phyloP scores from a whole-genome alignment of 106 monocot species.

The Dioscorea dumetorum region DNA sequence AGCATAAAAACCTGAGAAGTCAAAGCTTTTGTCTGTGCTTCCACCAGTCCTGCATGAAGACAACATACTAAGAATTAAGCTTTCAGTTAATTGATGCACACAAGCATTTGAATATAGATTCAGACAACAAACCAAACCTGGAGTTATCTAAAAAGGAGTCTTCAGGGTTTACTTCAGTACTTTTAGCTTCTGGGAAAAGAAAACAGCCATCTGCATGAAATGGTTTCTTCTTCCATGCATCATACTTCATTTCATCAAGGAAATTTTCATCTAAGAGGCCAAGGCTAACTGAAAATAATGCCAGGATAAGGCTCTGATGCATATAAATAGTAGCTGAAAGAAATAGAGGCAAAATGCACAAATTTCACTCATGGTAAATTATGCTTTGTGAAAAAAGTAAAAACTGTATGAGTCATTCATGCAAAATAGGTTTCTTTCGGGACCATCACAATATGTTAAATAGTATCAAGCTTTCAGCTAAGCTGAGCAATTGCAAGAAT shows the following conservation, averaged over 20 bases:
- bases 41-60: slow-evolving; percentile 26
- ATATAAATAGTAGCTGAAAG: too few relatives aligned
- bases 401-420: too few relatives aligned
- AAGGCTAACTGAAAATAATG: slow-evolving; percentile 19
- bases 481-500: too few relatives aligned
- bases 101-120: neutral
- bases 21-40: slow-evolving; percentile 10
- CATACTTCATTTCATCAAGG: slow-evolving; percentile 11
- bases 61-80: neutral
- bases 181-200: slow-evolving; percentile 6
- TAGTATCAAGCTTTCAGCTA: too few relatives aligned
- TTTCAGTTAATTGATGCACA: neutral
- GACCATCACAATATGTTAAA: too few relatives aligned
- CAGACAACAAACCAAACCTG: slow-evolving; percentile 24
- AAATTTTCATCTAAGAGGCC: slow-evolving; percentile 12
- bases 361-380: too few relatives aligned
- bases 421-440: too few relatives aligned
- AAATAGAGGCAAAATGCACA: too few relatives aligned
- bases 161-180: slow-evolving; percentile 7
- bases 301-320: too few relatives aligned
- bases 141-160: slow-evolving; percentile 10
- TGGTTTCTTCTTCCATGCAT: slow-evolving; percentile 6
- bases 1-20: slow-evolving; percentile 30
- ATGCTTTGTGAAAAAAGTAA: too few relatives aligned
- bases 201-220: slow-evolving; percentile 7